Percentiles rank a stretch among this genome's conserved stretches.
These are phyloP conservation scores for Komagataella kurtzmanii DNA, from an alignment of 805 yeast species.

Conservation along the genomic window DNA sequence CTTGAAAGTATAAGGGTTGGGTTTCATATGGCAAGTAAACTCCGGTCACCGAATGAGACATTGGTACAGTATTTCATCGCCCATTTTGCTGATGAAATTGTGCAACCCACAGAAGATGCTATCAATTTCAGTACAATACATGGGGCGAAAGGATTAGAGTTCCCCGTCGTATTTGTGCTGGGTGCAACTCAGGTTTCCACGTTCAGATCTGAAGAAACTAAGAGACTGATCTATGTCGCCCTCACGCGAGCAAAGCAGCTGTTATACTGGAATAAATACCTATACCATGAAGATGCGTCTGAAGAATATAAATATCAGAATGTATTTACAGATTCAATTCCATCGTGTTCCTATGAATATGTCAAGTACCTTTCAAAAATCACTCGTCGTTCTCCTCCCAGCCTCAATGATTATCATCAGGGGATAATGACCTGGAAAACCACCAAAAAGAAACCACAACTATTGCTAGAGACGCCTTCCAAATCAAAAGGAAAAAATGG, in stretches of 20 bases:
- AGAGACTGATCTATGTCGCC: slow-evolving; percentile 47
- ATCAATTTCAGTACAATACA: slow-evolving; percentile 58
- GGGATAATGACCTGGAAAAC: neutral
- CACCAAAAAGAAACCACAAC: neutral
- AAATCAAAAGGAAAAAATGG: no score
- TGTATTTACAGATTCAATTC: neutral
- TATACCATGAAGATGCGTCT: neutral
- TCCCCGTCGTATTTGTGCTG: slow-evolving; percentile 49
- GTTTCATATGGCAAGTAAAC: slow-evolving; percentile 4
- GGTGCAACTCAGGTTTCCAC: slow-evolving; percentile 7
- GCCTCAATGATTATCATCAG: slow-evolving; percentile 2
- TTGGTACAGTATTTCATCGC: slow-evolving; percentile 26
- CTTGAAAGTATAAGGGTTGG: neutral
- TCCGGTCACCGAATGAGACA: slow-evolving; percentile 11
- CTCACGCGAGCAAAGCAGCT: slow-evolving; percentile 46
- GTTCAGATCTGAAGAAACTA: slow-evolving; percentile 14
- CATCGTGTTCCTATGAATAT: neutral
- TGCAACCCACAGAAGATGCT: neutral
- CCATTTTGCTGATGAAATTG: slow-evolving; percentile 22
- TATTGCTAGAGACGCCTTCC: neutral
- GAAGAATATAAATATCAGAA: neutral
- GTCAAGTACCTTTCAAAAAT: slow-evolving; percentile 2
- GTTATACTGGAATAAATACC: slow-evolving; percentile 21
- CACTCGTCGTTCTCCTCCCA: slow-evolving; percentile 1
- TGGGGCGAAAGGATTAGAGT: slow-evolving; percentile 63